Base-by-base conservation (phyloP, 2,329 filamentous ascomycete species). In the Alternaria conjuncta region DNA sequence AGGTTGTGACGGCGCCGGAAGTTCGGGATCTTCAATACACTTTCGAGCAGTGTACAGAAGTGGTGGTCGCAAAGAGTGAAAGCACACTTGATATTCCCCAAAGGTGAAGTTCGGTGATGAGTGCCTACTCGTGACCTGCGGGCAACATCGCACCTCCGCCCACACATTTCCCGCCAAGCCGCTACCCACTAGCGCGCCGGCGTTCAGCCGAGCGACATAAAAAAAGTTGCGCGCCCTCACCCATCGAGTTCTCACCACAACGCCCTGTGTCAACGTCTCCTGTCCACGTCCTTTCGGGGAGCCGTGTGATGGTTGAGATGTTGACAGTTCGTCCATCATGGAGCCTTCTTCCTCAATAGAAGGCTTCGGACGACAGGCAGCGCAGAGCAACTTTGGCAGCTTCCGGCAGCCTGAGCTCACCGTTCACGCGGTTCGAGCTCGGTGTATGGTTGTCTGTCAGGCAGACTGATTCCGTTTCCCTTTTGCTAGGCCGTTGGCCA, bases 311-410 rank as follows among this genome's bases (percentile, higher is more conserved):
- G 89, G 92, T 95, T 82, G 92, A 94, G 63, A 87, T 83, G 87
- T 92, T 88, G 86, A 89, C 92, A 95, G 89, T 88, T 95, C 92
- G 92, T 92, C 93, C 76, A 89, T 87, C 68, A 79, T 75, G 79
- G 93, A 90, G 92, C 92, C 94, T 90, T 89, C 91, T 92, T 89
- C 70, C 62, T 77, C 77, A 49, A 75, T 81, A 89, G 92, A 91
- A 93, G 85, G 94, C 92, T 91, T 63, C 65, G 89, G 92, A 94
- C 92, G 93, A 97, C 94, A 96, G 92, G 90, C 96, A 32, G 55
- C 90, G 92, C 81, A 96, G 90, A 97, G 81, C 77, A 87, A 96
- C 85, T 84, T 81, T 83, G 84, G 81, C 82, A 82, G 80, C 84
- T 75, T 76, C 73, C 76, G 76, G 75, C 78, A 85, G 86, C 88